Percentiles rank a stretch among this genome's conserved stretches.
Evolutionary conservation across 768 basidiomycete species (phyloP).

Genomic region (Saitozyma podzolica): DNA sequence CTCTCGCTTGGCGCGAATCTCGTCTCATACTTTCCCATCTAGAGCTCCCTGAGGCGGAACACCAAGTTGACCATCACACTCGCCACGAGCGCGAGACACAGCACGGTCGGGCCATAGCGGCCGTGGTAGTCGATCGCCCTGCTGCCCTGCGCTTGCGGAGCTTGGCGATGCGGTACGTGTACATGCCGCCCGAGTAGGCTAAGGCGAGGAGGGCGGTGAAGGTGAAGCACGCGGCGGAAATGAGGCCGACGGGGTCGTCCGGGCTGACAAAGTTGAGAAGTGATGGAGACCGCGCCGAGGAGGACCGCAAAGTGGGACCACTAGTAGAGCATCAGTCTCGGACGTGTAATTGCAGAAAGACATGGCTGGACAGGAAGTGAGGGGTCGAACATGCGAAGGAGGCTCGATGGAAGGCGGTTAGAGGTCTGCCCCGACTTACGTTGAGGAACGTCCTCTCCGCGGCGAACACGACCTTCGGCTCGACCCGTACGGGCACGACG

Average conservation of each 20-base stretch:
- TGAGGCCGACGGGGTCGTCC: constrained; percentile 64
- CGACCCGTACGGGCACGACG: constrained; percentile 89
- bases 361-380: neutral
- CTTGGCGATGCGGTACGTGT: constrained; percentile 45
- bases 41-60: constrained; percentile 46
- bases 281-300: constrained; percentile 61
- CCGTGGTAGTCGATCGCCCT: constrained; percentile 47
- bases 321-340: constrained; percentile 9
- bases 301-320: constrained; percentile 63
- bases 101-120: constrained; percentile 44
- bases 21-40: neutral
- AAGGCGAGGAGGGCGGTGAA: constrained; percentile 84
- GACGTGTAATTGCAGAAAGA: neutral
- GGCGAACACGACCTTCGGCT: constrained; percentile 93
- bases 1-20: too few species aligned
- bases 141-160: constrained; percentile 14
- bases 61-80: constrained; percentile 48
- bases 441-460: constrained; percentile 85
- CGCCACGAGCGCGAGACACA: constrained; percentile 40
- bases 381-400: neutral
- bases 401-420: too few species aligned
- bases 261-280: constrained; percentile 51
- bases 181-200: constrained; percentile 67
- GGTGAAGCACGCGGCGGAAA: constrained; percentile 86
- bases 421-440: too few species aligned